A percentile compares a stretch with the other conserved stretches of the same genome.
These are phyloP conservation scores for Talaromyces albobiverticillius DNA, from an alignment of 2,329 filamentous ascomycete genomes.

Conservation along the genomic window DNA sequence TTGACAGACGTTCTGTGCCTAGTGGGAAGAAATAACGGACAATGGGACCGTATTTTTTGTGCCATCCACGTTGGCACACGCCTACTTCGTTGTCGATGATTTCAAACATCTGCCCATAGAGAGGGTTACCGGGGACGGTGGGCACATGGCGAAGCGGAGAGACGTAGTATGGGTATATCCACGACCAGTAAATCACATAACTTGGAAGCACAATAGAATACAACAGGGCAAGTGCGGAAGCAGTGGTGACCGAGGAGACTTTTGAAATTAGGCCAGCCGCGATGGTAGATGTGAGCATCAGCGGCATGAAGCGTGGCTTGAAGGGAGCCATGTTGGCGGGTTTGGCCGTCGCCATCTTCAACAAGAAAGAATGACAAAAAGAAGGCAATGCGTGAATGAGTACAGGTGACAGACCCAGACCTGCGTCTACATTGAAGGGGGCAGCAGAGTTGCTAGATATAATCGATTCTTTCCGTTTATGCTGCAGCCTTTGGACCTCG, in stretches of 20 bases:
- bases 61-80: slow-evolving; percentile 43
- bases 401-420: neutral
- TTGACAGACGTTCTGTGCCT: slow-evolving; percentile 43
- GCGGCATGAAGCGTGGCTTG: slow-evolving; percentile 16
- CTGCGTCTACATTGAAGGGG: neutral
- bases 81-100: slow-evolving; percentile 44
- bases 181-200: slow-evolving; percentile 22
- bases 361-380: neutral
- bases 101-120: slow-evolving; percentile 44
- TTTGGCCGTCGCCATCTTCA: slow-evolving; percentile 9
- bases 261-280: slow-evolving; percentile 15
- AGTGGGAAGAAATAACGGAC: slow-evolving; percentile 49
- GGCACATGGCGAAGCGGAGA: slow-evolving; percentile 44
- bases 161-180: slow-evolving; percentile 42
- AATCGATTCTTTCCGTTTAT: neutral
- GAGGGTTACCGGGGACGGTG: slow-evolving; percentile 40
- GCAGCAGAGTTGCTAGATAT: slow-evolving; percentile 10
- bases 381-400: neutral
- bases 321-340: slow-evolving; percentile 11
- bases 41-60: slow-evolving; percentile 40
- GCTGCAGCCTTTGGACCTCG: neutral
- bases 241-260: slow-evolving; percentile 11
- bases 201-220: slow-evolving; percentile 17
- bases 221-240: slow-evolving; percentile 12
- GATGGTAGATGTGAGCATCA: slow-evolving; percentile 17